Base-by-base conservation (phyloP, 139 green algal species). In the Chlorella sp. region DNA sequence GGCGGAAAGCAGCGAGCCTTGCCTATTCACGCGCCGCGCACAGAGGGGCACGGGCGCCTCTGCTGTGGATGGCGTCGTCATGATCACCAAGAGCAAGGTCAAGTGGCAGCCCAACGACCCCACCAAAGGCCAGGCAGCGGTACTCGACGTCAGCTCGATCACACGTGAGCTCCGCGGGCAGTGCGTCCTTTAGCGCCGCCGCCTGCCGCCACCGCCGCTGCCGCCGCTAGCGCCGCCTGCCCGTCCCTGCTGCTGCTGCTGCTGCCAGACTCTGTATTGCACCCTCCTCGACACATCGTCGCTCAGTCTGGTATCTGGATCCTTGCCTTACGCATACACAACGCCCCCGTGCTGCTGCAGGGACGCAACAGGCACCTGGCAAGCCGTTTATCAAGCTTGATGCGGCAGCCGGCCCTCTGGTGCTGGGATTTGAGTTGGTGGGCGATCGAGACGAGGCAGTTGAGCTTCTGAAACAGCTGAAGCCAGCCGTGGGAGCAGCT, bases 361-460 rank as follows among this genome's bases (percentile, higher is more conserved):
- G 85, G 21, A 89, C 83, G 36, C 91, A 93, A 81, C 91, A 91
- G 48, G 91, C 89, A 30, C 85, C 91, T 26, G 84, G 86, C 76
- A 93, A 93, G 79, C 91, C 91, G 3, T 91, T 92, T 32, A 82
- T 93, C 34, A 88, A 87, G 71, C 82, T 91, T 36, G 82, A 89
- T 30, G 66, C 68, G 18, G 71, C 53, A 0, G 19, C 34, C 3
- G 82, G 88, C 26, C 14, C 88, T 1, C 24, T 91, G 83, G 84
- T 90, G 21, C 83, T 93, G 1, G 83, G 82, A 3, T 93, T 93
- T 73, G 36, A 78, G 4, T 76, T 83, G n/a, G 73, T 91, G 30
- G 32, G 68, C 30, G 91, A 93, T 60, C 68, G 86, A 3, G 77
- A 93, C 75, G 87, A 93, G 39, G 91, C 89, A 0, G 69, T 93